A percentile compares a stretch with the other conserved stretches of the same genome.
phyloP scores from a whole-genome alignment of 352 stramenopile species.

The Pythium sp. region DNA sequence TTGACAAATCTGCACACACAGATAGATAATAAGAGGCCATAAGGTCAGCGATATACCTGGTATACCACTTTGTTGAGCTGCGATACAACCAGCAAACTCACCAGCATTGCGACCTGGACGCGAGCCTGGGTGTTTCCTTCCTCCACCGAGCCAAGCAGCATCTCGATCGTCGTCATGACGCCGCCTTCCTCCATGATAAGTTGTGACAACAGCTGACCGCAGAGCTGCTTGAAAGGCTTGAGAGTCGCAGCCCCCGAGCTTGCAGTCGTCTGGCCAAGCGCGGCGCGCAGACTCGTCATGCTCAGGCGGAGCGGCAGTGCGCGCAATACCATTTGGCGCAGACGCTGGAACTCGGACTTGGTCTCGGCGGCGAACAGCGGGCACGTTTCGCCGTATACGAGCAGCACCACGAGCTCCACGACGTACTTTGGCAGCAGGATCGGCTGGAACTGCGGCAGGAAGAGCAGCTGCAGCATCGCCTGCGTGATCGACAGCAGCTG shows the following conservation, averaged over 20 bases:
- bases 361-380: slow-evolving; percentile 10
- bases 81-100: slow-evolving; percentile 12
- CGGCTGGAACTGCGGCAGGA: slow-evolving; percentile 69
- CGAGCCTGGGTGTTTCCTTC: slow-evolving; percentile 84
- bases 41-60: not conserved
- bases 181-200: slow-evolving; percentile 70
- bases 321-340: slow-evolving; percentile 41
- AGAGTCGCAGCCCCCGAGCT: slow-evolving; percentile 15
- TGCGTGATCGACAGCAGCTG: slow-evolving; percentile 45
- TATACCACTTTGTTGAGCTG: not conserved
- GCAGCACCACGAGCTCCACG: slow-evolving; percentile 64
- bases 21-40: not conserved
- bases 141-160: slow-evolving; percentile 70
- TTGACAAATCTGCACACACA: slow-evolving; percentile 50
- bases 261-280: slow-evolving; percentile 43
- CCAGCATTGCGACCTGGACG: slow-evolving; percentile 74
- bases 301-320: slow-evolving; percentile 61
- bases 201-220: slow-evolving; percentile 51
- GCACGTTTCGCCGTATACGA: slow-evolving; percentile 48
- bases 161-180: slow-evolving; percentile 79
- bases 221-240: slow-evolving; percentile 59
- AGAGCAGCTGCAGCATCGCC: slow-evolving; percentile 56
- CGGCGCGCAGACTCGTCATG: slow-evolving; percentile 73
- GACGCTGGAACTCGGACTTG: slow-evolving; percentile 34
- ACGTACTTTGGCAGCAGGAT: slow-evolving; percentile 82